Base-by-base conservation (phyloP, 306 rosid genomes). In the Chamaecrista fasciculata region DNA sequence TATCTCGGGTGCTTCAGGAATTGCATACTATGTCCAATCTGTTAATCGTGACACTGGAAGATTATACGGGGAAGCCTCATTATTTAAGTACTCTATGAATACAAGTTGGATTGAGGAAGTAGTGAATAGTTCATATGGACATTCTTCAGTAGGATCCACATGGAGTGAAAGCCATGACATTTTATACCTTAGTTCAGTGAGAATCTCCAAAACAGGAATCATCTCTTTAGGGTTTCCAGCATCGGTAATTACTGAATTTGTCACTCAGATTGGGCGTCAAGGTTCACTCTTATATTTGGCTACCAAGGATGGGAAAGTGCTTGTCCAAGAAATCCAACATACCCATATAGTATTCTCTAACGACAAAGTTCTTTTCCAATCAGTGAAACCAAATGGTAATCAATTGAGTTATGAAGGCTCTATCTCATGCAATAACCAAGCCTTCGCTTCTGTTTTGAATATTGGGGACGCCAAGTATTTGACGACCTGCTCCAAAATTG, bases 141-240 rank as follows among this genome's bases (percentile, higher is more conserved):
- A 47, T 81, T 79, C 75, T 16, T 70, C 86, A 12, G 1, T 81
- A 26, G 88, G 79, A 72, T 43, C 62, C 25, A 77, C 62, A 59
- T 83, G 83, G 85, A 58, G 43, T 60, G 69, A 76, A 28, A 73
- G 1, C 14, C 36, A 34, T 3, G 75, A 79, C 31, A 61, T 62
- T 59, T 18, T 83, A 23, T 79, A 76, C 53, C 77, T 81, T 3
- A 79, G 43, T 67, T 79, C 86, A 25, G 69, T 70, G 6, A 77
- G 72, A 79, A 50, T 86, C 47, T 53, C 71, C 42, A 74, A 56
- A 43, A 67, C 19, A 6, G 72, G 74, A 33, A 76, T 83, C 67
- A 11, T 83, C 26, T 83, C 85, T 19, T 61, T 86, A 0, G 91
- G 88, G 6, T 72, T 83, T 76, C 16, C 76, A 0, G 73, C 74